Evolutionary conservation across 2,329 filamentous ascomycete species (phyloP).

Genomic region (Polytolypa hystricis): DNA sequence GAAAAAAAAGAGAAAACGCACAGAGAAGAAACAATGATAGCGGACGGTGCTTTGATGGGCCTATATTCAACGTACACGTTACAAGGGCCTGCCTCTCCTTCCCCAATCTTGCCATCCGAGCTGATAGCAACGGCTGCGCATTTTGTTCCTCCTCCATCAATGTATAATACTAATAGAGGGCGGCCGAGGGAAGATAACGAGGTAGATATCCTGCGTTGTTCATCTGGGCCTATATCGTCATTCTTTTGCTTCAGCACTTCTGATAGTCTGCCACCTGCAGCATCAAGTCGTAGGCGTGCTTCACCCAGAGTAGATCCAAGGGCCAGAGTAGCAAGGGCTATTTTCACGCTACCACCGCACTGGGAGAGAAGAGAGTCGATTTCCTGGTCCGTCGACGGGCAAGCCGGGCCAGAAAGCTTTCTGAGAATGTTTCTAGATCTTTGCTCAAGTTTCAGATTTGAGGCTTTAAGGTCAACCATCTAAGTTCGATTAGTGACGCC

Average conservation of each 20-base stretch:
- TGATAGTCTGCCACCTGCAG: slow-evolving; percentile 16
- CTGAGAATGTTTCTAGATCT: slow-evolving; percentile 26
- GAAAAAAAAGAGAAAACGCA: too few relatives aligned
- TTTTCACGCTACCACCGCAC: slow-evolving; percentile 24
- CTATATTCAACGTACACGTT: slow-evolving; percentile 31
- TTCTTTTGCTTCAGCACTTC: slow-evolving; percentile 12
- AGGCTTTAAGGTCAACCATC: slow-evolving; percentile 29
- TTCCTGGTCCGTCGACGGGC: slow-evolving; percentile 14
- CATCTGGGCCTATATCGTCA: neutral
- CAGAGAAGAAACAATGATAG: too few relatives aligned
- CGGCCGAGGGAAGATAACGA: slow-evolving; percentile 3
- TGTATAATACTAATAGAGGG: slow-evolving; percentile 22
- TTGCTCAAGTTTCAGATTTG: slow-evolving; percentile 29
- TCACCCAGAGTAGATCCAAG: slow-evolving; percentile 16
- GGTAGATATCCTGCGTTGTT: neutral
- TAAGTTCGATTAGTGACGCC: slow-evolving; percentile 8
- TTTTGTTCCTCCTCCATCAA: slow-evolving; percentile 35
- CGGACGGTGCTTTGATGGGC: too few relatives aligned
- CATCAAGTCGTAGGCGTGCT: slow-evolving; percentile 15
- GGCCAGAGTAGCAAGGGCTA: slow-evolving; percentile 22
- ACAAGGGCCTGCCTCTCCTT: slow-evolving; percentile 27
- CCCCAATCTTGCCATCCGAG: slow-evolving; percentile 15
- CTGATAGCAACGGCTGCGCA: slow-evolving; percentile 29
- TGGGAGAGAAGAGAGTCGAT: slow-evolving; percentile 19
- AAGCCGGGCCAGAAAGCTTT: slow-evolving; percentile 14